Percentiles rank a stretch among this genome's conserved stretches.
Conservation (phyloP, 1,284 basidiomycete genomes). For the Irpex rosettiformis region DNA sequence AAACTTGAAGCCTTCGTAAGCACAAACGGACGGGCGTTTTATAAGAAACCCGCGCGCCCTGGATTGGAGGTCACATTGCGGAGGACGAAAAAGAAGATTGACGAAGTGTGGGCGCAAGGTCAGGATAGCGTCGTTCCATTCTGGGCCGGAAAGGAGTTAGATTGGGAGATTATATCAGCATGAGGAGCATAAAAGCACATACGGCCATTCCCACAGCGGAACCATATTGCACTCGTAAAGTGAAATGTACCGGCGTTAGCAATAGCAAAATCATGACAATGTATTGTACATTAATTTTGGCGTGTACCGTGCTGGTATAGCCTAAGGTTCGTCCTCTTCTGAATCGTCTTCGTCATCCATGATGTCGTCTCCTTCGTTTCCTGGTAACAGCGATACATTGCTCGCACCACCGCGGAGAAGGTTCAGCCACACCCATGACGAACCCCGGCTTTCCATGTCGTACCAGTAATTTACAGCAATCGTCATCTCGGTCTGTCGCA, state of each 20-base stretch:
- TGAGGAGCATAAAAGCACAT: not conserved
- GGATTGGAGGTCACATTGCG: conserved; percentile 30
- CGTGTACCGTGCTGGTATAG: no score
- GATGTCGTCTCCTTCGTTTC: conserved; percentile 29
- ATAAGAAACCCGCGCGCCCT: conserved; percentile 42
- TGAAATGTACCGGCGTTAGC: no score
- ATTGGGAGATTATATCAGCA: conserved; percentile 68
- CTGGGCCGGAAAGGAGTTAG: conserved; percentile 83
- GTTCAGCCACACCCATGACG: conserved; percentile 63
- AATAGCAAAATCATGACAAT: no score
- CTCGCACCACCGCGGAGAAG: conserved; percentile 48
- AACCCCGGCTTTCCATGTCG: conserved; percentile 70
- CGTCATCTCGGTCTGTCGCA: conserved; percentile 58
- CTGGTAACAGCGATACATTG: conserved; percentile 32
- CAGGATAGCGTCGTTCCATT: conserved; percentile 80
- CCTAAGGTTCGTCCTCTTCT: not conserved
- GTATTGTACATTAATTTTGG: no score
- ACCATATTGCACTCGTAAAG: no score
- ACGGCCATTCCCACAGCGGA: no score
- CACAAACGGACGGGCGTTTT: conserved; percentile 77
- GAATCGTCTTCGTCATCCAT: conserved; percentile 12
- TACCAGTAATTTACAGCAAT: conserved; percentile 92
- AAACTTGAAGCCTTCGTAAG: conserved; percentile 79
- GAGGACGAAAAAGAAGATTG: conserved; percentile 44
- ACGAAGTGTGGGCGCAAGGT: conserved; percentile 47